Evolutionary conservation across 306 rosid species (phyloP).

Genomic region (Malus sylvestris): DNA sequence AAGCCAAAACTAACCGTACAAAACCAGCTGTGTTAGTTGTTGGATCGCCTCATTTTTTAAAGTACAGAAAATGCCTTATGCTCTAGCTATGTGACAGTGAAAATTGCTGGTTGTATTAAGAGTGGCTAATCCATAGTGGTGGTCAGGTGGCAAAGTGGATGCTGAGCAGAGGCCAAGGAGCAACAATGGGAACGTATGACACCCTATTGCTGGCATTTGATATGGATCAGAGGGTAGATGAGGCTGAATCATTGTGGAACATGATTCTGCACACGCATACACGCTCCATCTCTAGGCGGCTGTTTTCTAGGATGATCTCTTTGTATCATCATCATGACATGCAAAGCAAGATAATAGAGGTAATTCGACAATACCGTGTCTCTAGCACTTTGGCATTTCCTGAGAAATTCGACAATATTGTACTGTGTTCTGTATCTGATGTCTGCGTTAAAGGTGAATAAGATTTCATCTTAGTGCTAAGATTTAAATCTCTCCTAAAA

Average conservation of each 20-base stretch:
- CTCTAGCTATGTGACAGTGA: neutral
- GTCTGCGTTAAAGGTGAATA: neutral
- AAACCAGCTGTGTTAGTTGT: neutral
- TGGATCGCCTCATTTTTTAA: neutral
- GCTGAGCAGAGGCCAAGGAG: conserved; percentile 94
- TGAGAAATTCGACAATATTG: neutral
- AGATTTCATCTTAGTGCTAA: neutral
- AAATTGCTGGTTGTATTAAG: neutral
- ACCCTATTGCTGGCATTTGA: conserved; percentile 87
- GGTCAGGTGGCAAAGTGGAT: conserved; percentile 91
- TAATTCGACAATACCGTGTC: conserved; percentile 9
- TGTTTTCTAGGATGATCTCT: conserved; percentile 83
- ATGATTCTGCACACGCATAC: conserved; percentile 69
- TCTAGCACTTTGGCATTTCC: neutral
- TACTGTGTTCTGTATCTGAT: neutral
- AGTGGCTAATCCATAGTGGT: conserved; percentile 13
- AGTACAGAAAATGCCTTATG: neutral
- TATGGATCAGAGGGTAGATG: conserved; percentile 73
- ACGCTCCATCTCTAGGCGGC: conserved; percentile 67
- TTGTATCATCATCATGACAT: conserved; percentile 67
- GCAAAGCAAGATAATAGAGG: conserved; percentile 67
- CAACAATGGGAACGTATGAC: conserved; percentile 89
- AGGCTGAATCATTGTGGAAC: conserved; percentile 95
- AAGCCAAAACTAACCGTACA: neutral
- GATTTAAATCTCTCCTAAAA: conserved; percentile 3